These are phyloP conservation scores for Aspergillus japonicus DNA, from an alignment of 2,329 filamentous ascomycete genomes.

Conservation along the genomic window DNA sequence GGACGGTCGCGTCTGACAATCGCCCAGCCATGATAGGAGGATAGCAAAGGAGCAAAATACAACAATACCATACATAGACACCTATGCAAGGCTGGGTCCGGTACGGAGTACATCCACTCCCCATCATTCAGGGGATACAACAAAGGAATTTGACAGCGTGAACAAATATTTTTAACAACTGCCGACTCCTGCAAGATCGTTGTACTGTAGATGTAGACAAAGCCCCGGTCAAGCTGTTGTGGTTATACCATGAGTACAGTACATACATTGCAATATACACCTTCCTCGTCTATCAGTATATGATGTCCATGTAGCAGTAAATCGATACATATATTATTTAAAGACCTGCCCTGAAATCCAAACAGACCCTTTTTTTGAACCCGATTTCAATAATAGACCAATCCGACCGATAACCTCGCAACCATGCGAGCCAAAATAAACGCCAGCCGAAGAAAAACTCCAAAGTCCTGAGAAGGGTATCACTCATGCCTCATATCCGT, in stretches of 20 bases:
- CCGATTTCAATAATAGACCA: neutral
- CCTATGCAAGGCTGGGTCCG: no score
- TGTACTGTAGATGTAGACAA: no score
- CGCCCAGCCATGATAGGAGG: neutral
- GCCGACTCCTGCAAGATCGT: no score
- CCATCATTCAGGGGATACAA: no score
- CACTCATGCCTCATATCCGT: conserved; percentile 17
- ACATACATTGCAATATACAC: neutral
- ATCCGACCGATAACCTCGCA: neutral
- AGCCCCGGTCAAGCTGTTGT: neutral
- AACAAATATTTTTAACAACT: no score
- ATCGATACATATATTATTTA: neutral
- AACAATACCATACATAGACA: no score
- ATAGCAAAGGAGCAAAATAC: no score
- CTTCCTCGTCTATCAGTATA: neutral
- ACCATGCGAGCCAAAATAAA: neutral
- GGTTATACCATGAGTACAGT: neutral
- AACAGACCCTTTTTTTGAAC: neutral
- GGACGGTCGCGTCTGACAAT: neutral
- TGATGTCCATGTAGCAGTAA: neutral
- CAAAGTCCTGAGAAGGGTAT: conserved; percentile 17
- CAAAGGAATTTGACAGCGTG: no score
- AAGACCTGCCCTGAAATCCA: neutral
- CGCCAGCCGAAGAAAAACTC: neutral
- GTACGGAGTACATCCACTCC: no score